These are phyloP conservation scores for Chaetothyriales sp. DNA, from an alignment of 2,329 filamentous ascomycete genomes.

Conservation along the genomic window DNA sequence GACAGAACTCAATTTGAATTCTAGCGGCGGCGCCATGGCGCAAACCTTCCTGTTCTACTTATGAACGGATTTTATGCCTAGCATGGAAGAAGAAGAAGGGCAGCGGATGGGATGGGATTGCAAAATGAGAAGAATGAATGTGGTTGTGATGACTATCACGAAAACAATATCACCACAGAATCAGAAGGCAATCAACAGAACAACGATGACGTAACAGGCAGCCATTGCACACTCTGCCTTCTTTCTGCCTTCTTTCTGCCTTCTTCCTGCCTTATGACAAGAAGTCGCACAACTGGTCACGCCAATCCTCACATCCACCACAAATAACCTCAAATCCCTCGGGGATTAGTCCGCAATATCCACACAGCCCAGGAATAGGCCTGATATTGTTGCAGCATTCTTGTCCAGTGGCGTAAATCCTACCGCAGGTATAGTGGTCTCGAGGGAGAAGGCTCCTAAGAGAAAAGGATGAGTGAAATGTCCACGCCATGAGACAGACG, in stretches of 20 bases:
- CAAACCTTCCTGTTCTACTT: background rate
- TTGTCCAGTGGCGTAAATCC: too few species aligned
- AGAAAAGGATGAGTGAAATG: too few species aligned
- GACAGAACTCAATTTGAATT: slow-evolving; percentile 69
- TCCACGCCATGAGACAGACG: too few species aligned
- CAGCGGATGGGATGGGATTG: background rate
- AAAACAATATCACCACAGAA: background rate
- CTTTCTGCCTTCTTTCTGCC: background rate
- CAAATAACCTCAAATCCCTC: too few species aligned
- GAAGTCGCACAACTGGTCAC: too few species aligned
- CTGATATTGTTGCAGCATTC: too few species aligned
- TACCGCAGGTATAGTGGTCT: too few species aligned
- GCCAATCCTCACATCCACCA: too few species aligned
- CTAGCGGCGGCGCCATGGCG: background rate
- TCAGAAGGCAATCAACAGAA: background rate
- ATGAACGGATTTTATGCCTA: background rate
- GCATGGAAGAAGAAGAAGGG: background rate
- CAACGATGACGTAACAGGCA: background rate
- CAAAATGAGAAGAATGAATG: background rate
- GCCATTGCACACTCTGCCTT: background rate
- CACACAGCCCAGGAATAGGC: too few species aligned
- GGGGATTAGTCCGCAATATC: too few species aligned
- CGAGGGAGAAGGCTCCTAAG: too few species aligned
- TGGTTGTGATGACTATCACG: background rate
- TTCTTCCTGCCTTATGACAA: background rate